Evolutionary conservation across 768 basidiomycete species (phyloP).

Genomic region (Gloeopeniophorella convolvens): DNA sequence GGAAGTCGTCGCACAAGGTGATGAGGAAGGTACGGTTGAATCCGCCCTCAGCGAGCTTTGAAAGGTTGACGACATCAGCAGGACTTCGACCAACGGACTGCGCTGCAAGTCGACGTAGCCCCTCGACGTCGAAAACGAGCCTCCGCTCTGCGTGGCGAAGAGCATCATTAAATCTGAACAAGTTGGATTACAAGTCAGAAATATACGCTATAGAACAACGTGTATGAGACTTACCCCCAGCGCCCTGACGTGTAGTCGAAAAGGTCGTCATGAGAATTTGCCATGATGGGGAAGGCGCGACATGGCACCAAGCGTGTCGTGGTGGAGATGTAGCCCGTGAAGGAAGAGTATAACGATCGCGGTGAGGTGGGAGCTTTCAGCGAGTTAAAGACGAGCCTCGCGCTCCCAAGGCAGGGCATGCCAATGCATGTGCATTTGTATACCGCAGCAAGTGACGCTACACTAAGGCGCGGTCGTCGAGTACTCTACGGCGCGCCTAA

Average conservation of each 20-base stretch:
- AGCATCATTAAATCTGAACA: conserved; percentile 25
- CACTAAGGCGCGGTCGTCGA: no score
- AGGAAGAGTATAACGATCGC: no score
- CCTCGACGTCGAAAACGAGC: conserved; percentile 35
- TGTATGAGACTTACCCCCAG: conserved; percentile 23
- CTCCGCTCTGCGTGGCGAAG: conserved; percentile 44
- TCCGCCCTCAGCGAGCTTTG: conserved; percentile 40
- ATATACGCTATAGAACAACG: conserved; percentile 15
- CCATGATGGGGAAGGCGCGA: no score
- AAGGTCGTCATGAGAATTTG: conserved; percentile 17
- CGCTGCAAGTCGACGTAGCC: conserved; percentile 40
- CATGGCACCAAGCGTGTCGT: no score
- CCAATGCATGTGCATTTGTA: no score
- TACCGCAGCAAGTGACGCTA: no score
- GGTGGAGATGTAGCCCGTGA: no score
- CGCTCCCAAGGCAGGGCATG: no score
- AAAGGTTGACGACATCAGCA: conserved; percentile 32
- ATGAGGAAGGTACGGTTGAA: conserved; percentile 30
- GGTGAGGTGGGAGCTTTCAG: no score
- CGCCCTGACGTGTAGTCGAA: conserved; percentile 26
- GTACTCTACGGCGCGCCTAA: no score
- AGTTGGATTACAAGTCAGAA: no score
- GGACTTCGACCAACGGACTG: conserved; percentile 34
- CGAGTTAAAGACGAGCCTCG: no score
- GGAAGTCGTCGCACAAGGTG: conserved; percentile 23